A percentile compares a stretch with the other conserved stretches of the same genome.
phyloP scores from a whole-genome alignment of 192 early-diverging fungal species.

The Thoreauomyces humboldtii region DNA sequence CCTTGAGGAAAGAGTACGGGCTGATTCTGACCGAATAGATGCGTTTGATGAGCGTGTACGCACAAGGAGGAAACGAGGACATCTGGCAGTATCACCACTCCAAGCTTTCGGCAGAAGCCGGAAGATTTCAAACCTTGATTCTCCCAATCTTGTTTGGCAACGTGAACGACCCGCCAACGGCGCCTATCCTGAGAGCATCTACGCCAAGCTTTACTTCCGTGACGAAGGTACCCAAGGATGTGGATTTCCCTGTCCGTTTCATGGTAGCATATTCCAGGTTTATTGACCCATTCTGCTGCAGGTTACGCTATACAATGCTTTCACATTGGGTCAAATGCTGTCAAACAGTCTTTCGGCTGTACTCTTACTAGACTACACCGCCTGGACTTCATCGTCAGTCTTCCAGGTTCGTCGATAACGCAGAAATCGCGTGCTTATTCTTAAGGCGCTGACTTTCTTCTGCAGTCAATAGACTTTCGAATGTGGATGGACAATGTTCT shows the following conservation, averaged over 20 bases:
- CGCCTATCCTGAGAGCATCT: neutral
- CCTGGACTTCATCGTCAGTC: neutral
- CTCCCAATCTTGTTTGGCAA: neutral
- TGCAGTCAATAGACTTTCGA: neutral
- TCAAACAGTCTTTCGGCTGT: neutral
- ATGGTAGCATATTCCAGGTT: too few relatives aligned
- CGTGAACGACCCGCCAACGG: neutral
- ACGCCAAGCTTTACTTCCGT: neutral
- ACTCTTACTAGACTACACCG: neutral
- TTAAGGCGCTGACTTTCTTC: too few relatives aligned
- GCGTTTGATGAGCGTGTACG: neutral
- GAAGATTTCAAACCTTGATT: neutral
- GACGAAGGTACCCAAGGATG: neutral
- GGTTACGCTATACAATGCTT: neutral
- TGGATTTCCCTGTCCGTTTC: too few relatives aligned
- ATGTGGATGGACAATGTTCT: constrained; percentile 7
- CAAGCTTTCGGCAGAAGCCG: constrained; percentile 2
- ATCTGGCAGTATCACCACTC: constrained; percentile 1
- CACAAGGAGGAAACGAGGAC: neutral
- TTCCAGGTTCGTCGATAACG: too few relatives aligned
- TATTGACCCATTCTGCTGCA: neutral
- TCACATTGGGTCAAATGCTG: neutral
- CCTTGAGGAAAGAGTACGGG: too few relatives aligned
- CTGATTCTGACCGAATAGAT: too few relatives aligned
- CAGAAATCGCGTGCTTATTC: too few relatives aligned